Percentiles rank a stretch among this genome's conserved stretches.
These are phyloP conservation scores for Entoloma clypeatum DNA, from an alignment of 1,284 basidiomycete genomes.

Conservation along the genomic window DNA sequence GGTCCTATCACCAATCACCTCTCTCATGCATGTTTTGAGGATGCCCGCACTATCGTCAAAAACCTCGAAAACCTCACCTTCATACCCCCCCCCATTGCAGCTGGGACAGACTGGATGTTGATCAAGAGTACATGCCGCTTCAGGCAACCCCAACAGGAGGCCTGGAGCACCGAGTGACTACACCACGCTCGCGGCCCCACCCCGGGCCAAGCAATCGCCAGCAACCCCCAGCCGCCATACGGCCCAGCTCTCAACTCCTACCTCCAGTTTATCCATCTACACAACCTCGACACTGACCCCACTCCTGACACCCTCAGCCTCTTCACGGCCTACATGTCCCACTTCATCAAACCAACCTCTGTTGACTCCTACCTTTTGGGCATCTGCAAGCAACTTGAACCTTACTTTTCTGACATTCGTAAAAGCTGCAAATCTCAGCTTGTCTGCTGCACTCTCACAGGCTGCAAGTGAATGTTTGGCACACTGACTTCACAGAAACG, in stretches of 20 bases:
- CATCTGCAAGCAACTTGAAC: slow-evolving; percentile 14
- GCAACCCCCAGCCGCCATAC: slow-evolving; percentile 9
- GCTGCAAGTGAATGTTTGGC: slow-evolving; percentile 6
- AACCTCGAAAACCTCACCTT: too few relatives aligned
- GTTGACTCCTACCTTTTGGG: slow-evolving; percentile 19
- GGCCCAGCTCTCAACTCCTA: slow-evolving; percentile 14
- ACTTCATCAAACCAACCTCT: slow-evolving; percentile 17
- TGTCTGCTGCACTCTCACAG: slow-evolving; percentile 11
- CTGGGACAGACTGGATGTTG: slow-evolving; percentile 7
- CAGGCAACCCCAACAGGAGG: slow-evolving; percentile 4
- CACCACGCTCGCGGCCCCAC: slow-evolving; percentile 1
- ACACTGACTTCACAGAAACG: slow-evolving; percentile 6
- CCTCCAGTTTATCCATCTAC: slow-evolving; percentile 8
- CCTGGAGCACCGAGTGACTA: slow-evolving; percentile 5
- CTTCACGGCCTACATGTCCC: slow-evolving; percentile 18
- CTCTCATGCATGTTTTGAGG: too few relatives aligned
- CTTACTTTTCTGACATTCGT: slow-evolving; percentile 11
- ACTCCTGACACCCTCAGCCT: slow-evolving; percentile 13
- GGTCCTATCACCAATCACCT: too few relatives aligned
- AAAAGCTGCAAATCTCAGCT: not conserved
- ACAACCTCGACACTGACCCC: slow-evolving; percentile 11
- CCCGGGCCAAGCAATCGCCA: slow-evolving; percentile 6
- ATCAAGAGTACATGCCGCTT: not conserved
- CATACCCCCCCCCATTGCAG: slow-evolving; percentile 3
- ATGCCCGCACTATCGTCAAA: too few relatives aligned